Evolutionary conservation across 164 flowering plant species (phyloP), one percentile per base, ranked within the genome.

Genomic region (Nymphaea colorata): DNA sequence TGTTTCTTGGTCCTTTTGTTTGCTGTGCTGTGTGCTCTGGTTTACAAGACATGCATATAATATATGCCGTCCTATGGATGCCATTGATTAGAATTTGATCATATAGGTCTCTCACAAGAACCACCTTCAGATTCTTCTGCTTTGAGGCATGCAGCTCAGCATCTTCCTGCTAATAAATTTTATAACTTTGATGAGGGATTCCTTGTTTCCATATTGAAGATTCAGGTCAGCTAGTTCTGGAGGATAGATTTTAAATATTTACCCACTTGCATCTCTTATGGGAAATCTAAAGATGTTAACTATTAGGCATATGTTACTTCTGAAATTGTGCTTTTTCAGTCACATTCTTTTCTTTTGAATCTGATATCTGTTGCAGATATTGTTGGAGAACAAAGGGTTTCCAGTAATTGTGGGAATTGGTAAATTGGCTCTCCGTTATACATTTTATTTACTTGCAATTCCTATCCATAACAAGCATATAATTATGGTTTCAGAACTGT

Each of bases 321-420:
- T n/a, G n/a, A n/a, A n/a, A n/a, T n/a, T n/a, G n/a, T n/a, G n/a
- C n/a, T n/a, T n/a, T n/a, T n/a, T n/a, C n/a, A n/a, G n/a, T n/a
- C n/a, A n/a, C n/a, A 47, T 12, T 1, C 11, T 47, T 47, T 47
- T 6, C 55, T 6, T 12, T 47, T 6, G 55, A 47, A 47, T 47
- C 55, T 47, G 55, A 6, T 47, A 6, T 43, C n/a, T 63, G 11
- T 81, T 85, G 78, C 90, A 95, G 99, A 96, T 90, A 61, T 78
- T 95, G 79, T 76, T 95, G 85, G 99, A 92, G 86, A 86, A 83
- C 61, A 92, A 89, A 70, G 98, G 97, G 66, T 80, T 76, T n/a
- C 99, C 98, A 5, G 87, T 95, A 44, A 83, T 95, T 71, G 98
- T 95, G 76, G 99, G 99, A 78, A 95, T 95, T 68, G 99, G 99